Evolutionary conservation across 2,329 filamentous ascomycete genomes (phyloP), one percentile per base, ranked within the genome.

Genomic region (Hypoxylon sp.): DNA sequence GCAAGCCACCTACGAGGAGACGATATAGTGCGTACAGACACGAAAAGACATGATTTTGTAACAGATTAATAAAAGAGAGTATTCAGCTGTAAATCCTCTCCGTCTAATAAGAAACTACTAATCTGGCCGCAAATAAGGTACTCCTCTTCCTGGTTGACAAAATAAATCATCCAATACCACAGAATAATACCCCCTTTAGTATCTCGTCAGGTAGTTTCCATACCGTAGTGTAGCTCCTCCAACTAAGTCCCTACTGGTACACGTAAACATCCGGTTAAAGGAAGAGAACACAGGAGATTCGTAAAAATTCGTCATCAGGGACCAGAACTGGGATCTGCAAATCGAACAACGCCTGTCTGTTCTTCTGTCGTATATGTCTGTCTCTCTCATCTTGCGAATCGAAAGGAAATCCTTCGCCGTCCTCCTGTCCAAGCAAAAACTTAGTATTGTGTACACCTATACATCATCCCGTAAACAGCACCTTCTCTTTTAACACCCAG

Each of bases 331-430:
- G 21, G 13, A 21, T 53, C 38, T 30, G 34, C 5, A 41, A 19
- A 19, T 30, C 50, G 19, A 36, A 53, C 30, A 41, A 38, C 46
- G 46, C 46, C 34, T 53, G 34, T 43, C 34, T 53, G 34, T 43
- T 25, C 21, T 53, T 23, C 51, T 23, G 34, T 28, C 34, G 51
- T 53, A 25, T 53, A 43, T n/a, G 25, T 23, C 1, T 23, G 30
- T 34, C 13, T 21, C 38, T 17, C 38, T 43, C 9, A 43, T 17
- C 38, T 43, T 43, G n/a, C 38, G 17, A 43, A 43, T 43, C 41
- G 34, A 28, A 25, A 41, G 38, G 21, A 28, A 38, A 19, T 11
- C 38, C n/a, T n/a, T n/a, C 38, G 38, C 2, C 38, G 5, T 7
- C 38, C n/a, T 19, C 38, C n/a, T 41, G 10, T 41, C 14, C 38